Base-by-base conservation (phyloP, 2,329 filamentous ascomycete genomes). In the Claviceps sp. region DNA sequence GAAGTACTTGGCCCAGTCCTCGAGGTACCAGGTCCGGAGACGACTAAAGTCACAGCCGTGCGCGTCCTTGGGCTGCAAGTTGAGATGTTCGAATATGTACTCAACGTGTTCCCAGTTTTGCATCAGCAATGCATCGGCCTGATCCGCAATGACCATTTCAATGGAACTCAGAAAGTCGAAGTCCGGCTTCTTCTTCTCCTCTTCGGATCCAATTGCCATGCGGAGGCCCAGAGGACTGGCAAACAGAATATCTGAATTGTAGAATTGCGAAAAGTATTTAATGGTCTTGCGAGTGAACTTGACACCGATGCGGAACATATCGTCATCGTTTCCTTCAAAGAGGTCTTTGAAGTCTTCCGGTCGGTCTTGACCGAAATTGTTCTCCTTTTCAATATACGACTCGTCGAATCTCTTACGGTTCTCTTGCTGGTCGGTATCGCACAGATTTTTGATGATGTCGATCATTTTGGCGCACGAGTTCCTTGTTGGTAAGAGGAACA, bases 61-160 rank as follows among this genome's bases (percentile, higher is more conserved):
- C 1, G 88, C 80, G 60, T 95, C 87, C 62, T 85, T 88, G 40
- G 93, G 91, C 61, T 95, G 88, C 22, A 86, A 75, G 65, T 98
- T 98, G 56, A 98, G 78, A 65, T 95, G 88, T 56, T 88, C 82
- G 62, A 97, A 90, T 60, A 96, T 86, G 65, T 87, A 87, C 65
- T 94, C 87, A 55, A 96, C 80, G 64, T 98, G 91, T 62, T 96
- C 89, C 90, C 91, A 97, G 66, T 95, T 97, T 67, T 98, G 93
- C 89, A 96, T 96, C 8, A 95, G 79, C 43, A 96, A 78, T 0
- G 89, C 89, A 67, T 97, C 90, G 13, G 89, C 85, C 68, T 97
- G 90, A 65, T 98, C 93, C 55, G 95, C 76, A 47, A 97, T 76
- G 37, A 93, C 82, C 50, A 98, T 69, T 68, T 98, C 93, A 60